These are phyloP conservation scores for Penicillium psychrosexuale DNA, from an alignment of 2,329 filamentous ascomycete species.

Conservation along the genomic window DNA sequence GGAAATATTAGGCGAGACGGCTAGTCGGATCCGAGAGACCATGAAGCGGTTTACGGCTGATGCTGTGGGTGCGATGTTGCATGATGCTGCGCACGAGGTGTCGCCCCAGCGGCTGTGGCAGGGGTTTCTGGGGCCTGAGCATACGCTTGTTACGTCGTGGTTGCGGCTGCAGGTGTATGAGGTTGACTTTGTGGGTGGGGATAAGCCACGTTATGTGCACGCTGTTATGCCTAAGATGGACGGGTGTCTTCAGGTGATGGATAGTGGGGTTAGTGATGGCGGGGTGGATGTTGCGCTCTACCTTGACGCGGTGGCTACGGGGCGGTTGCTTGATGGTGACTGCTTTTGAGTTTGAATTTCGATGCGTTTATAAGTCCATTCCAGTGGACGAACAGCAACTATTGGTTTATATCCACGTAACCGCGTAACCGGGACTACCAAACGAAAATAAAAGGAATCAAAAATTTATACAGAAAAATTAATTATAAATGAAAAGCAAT, in stretches of 20 bases:
- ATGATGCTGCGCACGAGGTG: slow-evolving; percentile 45
- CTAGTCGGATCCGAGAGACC: slow-evolving; percentile 32
- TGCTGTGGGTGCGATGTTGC: slow-evolving; percentile 41
- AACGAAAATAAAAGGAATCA: neutral
- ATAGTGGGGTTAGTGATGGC: slow-evolving; percentile 21
- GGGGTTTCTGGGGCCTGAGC: slow-evolving; percentile 44
- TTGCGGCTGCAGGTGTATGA: slow-evolving; percentile 26
- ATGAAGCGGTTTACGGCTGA: slow-evolving; percentile 39
- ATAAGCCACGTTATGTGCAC: slow-evolving; percentile 40
- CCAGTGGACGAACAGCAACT: neutral
- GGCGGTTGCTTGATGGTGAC: neutral
- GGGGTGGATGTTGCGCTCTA: slow-evolving; percentile 18
- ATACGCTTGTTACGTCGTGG: slow-evolving; percentile 49
- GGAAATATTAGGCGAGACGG: slow-evolving; percentile 8
- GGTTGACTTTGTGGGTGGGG: slow-evolving; percentile 39
- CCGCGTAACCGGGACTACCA: neutral
- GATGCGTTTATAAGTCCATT: neutral
- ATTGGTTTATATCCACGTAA: neutral
- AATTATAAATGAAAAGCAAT: neutral
- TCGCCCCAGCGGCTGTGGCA: slow-evolving; percentile 51
- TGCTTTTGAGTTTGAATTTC: neutral
- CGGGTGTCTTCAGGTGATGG: slow-evolving; percentile 45
- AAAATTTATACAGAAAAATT: neutral
- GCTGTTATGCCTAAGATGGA: slow-evolving; percentile 45
- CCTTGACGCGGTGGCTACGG: slow-evolving; percentile 7